Base-by-base conservation (phyloP, 164 flowering plant species). In the Vitis rupestris region DNA sequence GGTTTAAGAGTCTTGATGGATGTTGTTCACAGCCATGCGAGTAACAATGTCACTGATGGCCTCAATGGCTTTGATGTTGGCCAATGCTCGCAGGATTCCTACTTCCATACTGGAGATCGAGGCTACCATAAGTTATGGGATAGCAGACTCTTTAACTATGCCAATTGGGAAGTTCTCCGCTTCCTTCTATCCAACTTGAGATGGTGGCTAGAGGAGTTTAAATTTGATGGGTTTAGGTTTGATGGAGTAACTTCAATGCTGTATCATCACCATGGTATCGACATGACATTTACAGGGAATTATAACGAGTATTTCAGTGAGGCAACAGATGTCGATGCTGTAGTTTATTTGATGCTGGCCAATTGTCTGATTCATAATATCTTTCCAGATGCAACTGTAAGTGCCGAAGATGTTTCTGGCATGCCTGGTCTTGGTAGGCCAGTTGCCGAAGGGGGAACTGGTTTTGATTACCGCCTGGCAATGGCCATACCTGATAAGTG, bases 321-420 rank as follows among this genome's bases (percentile, higher is more conserved):
- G 82, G 87, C 85, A 59, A 92, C 97, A 17, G 96, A 95, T 82
- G 91, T 90, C 61, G 99, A 95, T 86, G 98, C 99, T 65, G 90
- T 91, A 69, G 93, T 92, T 66, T 95, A 90, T 76, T 49, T 95
- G 82, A 92, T 91, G 99, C 70, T 95, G 77, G 99, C 97, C 56
- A 95, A 92, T 79, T 12, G 50, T 76, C 76, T 95, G 69, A 76
- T 87, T 61, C 92, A 88, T 65, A 81, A 69, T 5, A 66, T 95
- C 66, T 80, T 84, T 74, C 98, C 93, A 8, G 98, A 91, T 77
- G 99, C 90, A 17, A 91, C 86, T 77, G 90, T 91, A 11, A 78
- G 92, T 76, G 98, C 98, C 61, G 99, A 95, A 86, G 98, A 95
- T 82, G 98, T 95, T 61, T 93, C 98, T 37, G 99, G 99, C 60